phyloP scores from a whole-genome alignment of 441 rosid genomes.

The Croton setiger region DNA sequence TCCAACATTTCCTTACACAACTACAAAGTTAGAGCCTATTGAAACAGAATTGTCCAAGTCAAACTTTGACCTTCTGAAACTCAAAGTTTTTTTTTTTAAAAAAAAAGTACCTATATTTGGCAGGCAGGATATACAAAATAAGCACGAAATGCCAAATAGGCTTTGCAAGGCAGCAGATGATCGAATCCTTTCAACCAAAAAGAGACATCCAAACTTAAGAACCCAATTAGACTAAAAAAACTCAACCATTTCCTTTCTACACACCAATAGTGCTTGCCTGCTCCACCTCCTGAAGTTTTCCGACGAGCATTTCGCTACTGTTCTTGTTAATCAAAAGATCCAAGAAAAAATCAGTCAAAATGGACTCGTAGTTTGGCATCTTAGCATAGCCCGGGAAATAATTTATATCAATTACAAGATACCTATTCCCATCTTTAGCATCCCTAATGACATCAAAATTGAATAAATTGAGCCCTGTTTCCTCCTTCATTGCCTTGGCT shows the following conservation, averaged over 20 bases:
- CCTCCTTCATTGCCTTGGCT: slow-evolving; percentile 53
- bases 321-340: slow-evolving; percentile 34
- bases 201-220: background rate
- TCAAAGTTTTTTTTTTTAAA: background rate
- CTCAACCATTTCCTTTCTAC: slow-evolving; percentile 14
- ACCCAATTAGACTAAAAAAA: background rate
- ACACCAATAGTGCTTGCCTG: slow-evolving; percentile 3
- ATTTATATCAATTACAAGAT: slow-evolving; percentile 67
- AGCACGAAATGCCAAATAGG: slow-evolving; percentile 19
- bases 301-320: slow-evolving; percentile 8
- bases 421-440: slow-evolving; percentile 43
- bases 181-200: background rate
- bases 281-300: background rate
- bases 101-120: slow-evolving; percentile 21
- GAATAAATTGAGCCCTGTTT: slow-evolving; percentile 53
- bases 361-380: slow-evolving; percentile 63
- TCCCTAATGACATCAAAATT: slow-evolving; percentile 82
- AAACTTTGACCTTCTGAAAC: slow-evolving; percentile 13
- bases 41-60: slow-evolving; percentile 14
- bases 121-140: slow-evolving; percentile 18
- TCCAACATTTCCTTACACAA: slow-evolving; percentile 7
- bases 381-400: slow-evolving; percentile 84
- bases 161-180: background rate
- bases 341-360: slow-evolving; percentile 60
- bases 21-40: slow-evolving; percentile 14